Conservation (phyloP, 352 stramenopile genomes). For the Lagenidium giganteum region DNA sequence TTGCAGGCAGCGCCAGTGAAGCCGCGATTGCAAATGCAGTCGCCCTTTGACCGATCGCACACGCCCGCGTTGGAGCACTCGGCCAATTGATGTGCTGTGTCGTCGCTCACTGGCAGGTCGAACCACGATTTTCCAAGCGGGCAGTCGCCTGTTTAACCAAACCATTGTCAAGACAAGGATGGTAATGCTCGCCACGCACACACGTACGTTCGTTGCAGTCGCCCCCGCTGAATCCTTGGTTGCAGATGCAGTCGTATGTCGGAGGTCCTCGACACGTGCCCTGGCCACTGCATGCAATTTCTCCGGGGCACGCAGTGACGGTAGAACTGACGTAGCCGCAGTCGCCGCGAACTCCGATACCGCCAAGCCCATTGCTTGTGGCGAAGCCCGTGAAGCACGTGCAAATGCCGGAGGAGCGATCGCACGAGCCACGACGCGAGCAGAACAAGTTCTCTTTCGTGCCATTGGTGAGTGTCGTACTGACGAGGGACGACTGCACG, state of each 20-base stretch:
- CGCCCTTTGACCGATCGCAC: slow-evolving; percentile 64
- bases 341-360: slow-evolving; percentile 86
- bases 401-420: slow-evolving; percentile 69
- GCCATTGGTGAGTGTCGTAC: slow-evolving; percentile 60
- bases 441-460: slow-evolving; percentile 88
- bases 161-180: no score
- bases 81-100: slow-evolving; percentile 46
- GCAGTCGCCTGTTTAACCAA: no score
- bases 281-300: slow-evolving; percentile 70
- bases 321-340: slow-evolving; percentile 77
- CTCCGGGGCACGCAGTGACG: slow-evolving; percentile 59
- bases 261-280: slow-evolving; percentile 65
- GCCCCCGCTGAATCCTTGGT: slow-evolving; percentile 64
- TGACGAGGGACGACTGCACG: slow-evolving; percentile 31
- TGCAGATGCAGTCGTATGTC: slow-evolving; percentile 78
- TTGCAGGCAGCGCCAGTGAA: slow-evolving; percentile 76
- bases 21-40: slow-evolving; percentile 51
- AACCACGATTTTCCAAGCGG: slow-evolving; percentile 71
- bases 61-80: slow-evolving; percentile 70
- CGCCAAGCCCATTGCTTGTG: slow-evolving; percentile 72
- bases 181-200: no score
- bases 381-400: slow-evolving; percentile 83
- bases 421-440: slow-evolving; percentile 86
- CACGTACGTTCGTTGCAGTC: slow-evolving; percentile 73
- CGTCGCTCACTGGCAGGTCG: slow-evolving; percentile 33